These are phyloP conservation scores for Adansonia rubrostipa DNA, from an alignment of 441 rosid species.

Conservation along the genomic window DNA sequence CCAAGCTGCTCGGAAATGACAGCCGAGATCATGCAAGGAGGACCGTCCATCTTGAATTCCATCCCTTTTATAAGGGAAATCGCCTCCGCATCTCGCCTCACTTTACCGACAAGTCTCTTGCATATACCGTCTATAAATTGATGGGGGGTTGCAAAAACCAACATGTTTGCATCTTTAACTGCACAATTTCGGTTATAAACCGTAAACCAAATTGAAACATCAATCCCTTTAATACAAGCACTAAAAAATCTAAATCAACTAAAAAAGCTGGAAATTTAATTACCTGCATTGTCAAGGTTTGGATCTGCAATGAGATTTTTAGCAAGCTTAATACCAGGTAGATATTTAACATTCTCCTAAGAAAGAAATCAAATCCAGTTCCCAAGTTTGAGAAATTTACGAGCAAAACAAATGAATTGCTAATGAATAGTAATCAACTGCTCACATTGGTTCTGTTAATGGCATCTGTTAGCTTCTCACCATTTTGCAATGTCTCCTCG, in stretches of 20 bases:
- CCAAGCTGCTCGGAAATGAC: conserved; percentile 75
- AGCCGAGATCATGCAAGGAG: conserved; percentile 87
- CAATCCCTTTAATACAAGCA: not conserved
- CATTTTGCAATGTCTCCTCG: conserved; percentile 82
- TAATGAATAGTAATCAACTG: conserved; percentile 10
- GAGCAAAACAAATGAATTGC: not conserved
- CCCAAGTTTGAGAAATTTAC: not conserved
- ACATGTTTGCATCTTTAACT: conserved; percentile 87
- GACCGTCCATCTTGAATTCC: conserved; percentile 92
- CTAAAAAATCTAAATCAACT: not conserved
- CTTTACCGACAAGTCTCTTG: conserved; percentile 74
- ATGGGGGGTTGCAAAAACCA: conserved; percentile 95
- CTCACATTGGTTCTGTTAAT: conserved; percentile 87
- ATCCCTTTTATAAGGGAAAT: conserved; percentile 96
- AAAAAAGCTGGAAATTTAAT: conserved; percentile 23
- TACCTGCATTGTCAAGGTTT: conserved; percentile 86
- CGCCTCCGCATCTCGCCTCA: conserved; percentile 67
- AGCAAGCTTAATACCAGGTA: conserved; percentile 92
- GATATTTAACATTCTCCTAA: conserved; percentile 89
- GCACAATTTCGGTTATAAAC: conserved; percentile 32
- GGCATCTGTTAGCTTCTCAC: conserved; percentile 89
- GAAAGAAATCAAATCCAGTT: conserved; percentile 12
- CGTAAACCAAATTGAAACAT: not conserved
- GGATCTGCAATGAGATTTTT: conserved; percentile 85
- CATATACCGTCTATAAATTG: conserved; percentile 92